A percentile compares a stretch with the other conserved stretches of the same genome.
These are phyloP conservation scores for Neurospora sp. DNA, from an alignment of 495 filamentous ascomycete species.

Conservation along the genomic window DNA sequence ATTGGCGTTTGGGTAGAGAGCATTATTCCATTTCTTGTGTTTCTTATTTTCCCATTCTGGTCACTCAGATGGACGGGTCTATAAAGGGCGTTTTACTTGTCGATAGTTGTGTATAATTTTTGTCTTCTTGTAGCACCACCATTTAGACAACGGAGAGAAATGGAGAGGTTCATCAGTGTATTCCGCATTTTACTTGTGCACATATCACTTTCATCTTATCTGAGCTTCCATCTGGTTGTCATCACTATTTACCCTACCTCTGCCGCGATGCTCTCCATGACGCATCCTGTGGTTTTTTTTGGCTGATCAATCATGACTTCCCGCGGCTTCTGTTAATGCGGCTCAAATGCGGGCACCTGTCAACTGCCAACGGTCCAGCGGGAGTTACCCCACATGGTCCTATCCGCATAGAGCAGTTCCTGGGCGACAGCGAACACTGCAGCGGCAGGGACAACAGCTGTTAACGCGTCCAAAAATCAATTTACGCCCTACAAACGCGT, in stretches of 20 bases:
- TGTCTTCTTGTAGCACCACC: neutral
- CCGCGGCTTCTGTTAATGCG: neutral
- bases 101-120: neutral
- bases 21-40: neutral
- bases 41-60: neutral
- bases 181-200: neutral
- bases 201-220: neutral
- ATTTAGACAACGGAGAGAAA: neutral
- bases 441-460: neutral
- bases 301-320: neutral
- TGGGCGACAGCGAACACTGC: neutral
- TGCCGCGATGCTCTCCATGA: neutral
- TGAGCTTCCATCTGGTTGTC: neutral
- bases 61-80: neutral
- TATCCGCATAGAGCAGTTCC: neutral
- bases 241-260: neutral
- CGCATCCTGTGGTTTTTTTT: neutral
- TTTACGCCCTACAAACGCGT: slow-evolving; percentile 2
- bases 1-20: slow-evolving; percentile 2
- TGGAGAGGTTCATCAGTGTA: neutral
- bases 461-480: slow-evolving; percentile 7
- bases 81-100: neutral
- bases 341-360: neutral
- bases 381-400: neutral
- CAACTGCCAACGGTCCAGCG: neutral